Evolutionary conservation across 257 asterid species (phyloP), one percentile per base, ranked within the genome.

Genomic region (Catharanthus roseus): DNA sequence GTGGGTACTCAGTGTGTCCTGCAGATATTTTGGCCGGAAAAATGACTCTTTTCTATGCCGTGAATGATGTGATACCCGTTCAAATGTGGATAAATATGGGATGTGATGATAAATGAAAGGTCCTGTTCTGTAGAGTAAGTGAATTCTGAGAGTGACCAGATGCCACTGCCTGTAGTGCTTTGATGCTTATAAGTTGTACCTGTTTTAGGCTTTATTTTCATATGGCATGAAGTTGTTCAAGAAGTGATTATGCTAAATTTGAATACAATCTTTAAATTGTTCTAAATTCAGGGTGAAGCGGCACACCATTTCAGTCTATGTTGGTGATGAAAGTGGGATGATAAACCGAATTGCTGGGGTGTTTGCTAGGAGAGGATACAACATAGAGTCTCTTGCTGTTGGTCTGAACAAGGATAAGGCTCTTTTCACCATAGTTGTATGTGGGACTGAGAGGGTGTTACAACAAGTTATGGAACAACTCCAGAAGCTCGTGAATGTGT

Each of bases 271-370:
- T 10, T n/a, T 49, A 57, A 38, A 36, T 21, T 56, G 49, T 36
- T 70, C 56, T 49, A 72, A 77, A 62, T 85, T 61, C 87, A 89
- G 97, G 87, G 88, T 81, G 66, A 85, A 84, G 77, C 87, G 96
- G 36, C 98, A 91, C 77, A 85, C 96, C 2, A 81, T 93, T 70
- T 90, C 96, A 11, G 96, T 93, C 53, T 93, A 89, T 84, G 98
- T 93, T 61, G 98, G 98, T 58, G 98, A 93, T 78, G 98, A 93
- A 84, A 93, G 97, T 74, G 98, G 98, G 68, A 93, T 93, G 97
- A 93, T 93, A 68, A 93, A 93, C 67, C 90, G 98, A 62, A 91
- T 93, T 58, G 98, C 99, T 26, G 97, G 97, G 67, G 99, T 91
- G 70, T 93, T 91, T 80, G 99, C 99, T 28, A 78, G 99, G 83